Conservation (phyloP, 768 basidiomycete species). For the Pulveroboletus sp. region DNA sequence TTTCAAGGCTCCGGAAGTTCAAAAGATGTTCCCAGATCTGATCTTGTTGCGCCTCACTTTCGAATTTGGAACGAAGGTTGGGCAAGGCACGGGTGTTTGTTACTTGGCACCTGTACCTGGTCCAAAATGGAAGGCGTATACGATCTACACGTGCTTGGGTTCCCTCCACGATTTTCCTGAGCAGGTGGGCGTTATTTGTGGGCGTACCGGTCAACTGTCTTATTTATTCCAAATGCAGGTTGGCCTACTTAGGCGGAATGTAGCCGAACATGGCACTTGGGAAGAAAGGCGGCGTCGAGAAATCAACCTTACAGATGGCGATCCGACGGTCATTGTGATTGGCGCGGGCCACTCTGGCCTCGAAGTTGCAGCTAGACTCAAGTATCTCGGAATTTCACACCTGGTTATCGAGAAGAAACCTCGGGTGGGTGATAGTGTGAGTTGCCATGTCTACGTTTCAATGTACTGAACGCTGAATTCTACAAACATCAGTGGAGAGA, state of each 20-base stretch:
- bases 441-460: background rate
- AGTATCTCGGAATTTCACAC: constrained; percentile 50
- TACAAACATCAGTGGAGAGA: constrained; percentile 43
- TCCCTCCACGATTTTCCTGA: constrained; percentile 56
- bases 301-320: constrained; percentile 42
- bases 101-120: constrained; percentile 47
- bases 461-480: background rate
- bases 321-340: constrained; percentile 60
- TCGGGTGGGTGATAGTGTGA: constrained; percentile 47
- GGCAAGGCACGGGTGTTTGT: constrained; percentile 50
- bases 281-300: constrained; percentile 41
- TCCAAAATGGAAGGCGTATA: constrained; percentile 56
- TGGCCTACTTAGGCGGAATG: constrained; percentile 41
- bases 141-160: constrained; percentile 59
- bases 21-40: constrained; percentile 49
- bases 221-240: constrained; percentile 11
- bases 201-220: constrained; percentile 8
- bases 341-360: constrained; percentile 71
- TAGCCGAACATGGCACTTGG: constrained; percentile 57
- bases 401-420: constrained; percentile 55
- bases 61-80: constrained; percentile 49
- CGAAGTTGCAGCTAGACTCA: constrained; percentile 62
- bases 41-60: constrained; percentile 57
- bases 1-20: constrained; percentile 32
- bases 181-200: constrained; percentile 24